These are phyloP conservation scores for Silene conica DNA, from an alignment of 148 eudicot species.

Conservation along the genomic window DNA sequence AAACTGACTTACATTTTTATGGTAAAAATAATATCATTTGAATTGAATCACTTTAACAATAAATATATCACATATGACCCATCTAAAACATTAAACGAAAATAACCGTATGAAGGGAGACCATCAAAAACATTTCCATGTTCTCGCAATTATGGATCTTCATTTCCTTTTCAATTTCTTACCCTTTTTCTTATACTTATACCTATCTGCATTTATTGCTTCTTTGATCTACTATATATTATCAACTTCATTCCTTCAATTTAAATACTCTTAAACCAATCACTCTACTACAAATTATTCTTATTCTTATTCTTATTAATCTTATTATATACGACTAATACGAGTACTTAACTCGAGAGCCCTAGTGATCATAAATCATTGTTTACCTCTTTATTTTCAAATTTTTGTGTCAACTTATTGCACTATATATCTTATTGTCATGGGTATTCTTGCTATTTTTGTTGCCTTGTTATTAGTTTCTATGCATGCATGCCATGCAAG, in stretches of 20 bases:
- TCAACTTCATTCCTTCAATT: not conserved
- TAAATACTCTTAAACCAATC: not conserved
- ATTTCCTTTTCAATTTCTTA: not conserved
- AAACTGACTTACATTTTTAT: too few species aligned
- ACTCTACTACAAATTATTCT: not conserved
- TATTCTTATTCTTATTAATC: not conserved
- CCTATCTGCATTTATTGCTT: conserved; percentile 14
- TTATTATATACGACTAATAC: too few species aligned
- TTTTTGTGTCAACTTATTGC: too few species aligned
- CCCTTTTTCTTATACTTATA: not conserved
- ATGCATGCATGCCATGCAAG: conserved; percentile 48
- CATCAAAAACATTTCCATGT: conserved; percentile 29
- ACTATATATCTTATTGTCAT: conserved; percentile 12
- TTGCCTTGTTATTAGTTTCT: conserved; percentile 25
- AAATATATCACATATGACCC: too few species aligned
- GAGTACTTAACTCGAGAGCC: not conserved
- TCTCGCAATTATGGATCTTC: conserved; percentile 28
- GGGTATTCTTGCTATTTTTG: conserved; percentile 24
- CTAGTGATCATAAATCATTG: not conserved
- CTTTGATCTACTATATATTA: not conserved
- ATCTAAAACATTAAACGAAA: too few species aligned
- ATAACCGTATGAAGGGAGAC: too few species aligned
- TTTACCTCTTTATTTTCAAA: not conserved
- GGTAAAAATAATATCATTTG: too few species aligned
- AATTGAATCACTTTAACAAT: too few species aligned